Percentiles rank a stretch among this genome's conserved stretches.
Evolutionary conservation across 2,329 filamentous ascomycete species (phyloP).

Genomic region (Cercospora sojina): DNA sequence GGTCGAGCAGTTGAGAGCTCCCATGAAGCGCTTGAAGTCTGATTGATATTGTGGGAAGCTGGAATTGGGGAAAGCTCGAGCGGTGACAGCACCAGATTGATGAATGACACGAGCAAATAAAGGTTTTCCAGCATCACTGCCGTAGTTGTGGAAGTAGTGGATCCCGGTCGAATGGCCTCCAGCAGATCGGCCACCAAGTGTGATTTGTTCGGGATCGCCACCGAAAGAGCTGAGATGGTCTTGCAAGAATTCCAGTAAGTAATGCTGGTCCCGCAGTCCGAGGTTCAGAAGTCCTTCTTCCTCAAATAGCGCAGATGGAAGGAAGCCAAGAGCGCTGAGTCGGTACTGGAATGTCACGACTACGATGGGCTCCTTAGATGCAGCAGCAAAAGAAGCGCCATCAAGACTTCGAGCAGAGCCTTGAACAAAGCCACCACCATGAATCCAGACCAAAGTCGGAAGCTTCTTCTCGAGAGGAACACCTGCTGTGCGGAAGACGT

Average conservation of each 20-base stretch:
- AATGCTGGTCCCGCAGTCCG: slow-evolving; percentile 43
- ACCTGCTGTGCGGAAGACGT: slow-evolving; percentile 50
- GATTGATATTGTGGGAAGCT: slow-evolving; percentile 20
- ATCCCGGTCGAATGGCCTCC: slow-evolving; percentile 67
- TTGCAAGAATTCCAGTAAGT: slow-evolving; percentile 44
- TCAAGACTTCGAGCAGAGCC: slow-evolving; percentile 56
- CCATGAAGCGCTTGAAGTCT: slow-evolving; percentile 20
- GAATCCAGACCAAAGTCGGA: slow-evolving; percentile 59
- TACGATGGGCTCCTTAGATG: slow-evolving; percentile 49
- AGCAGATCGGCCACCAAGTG: slow-evolving; percentile 48
- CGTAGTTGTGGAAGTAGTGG: slow-evolving; percentile 57
- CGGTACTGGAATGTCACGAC: slow-evolving; percentile 61
- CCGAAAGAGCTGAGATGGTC: slow-evolving; percentile 42
- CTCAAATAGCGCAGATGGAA: slow-evolving; percentile 54
- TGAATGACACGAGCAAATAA: slow-evolving; percentile 50
- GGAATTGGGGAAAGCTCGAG: slow-evolving; percentile 41
- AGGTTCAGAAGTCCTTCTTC: slow-evolving; percentile 52
- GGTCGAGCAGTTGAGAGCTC: slow-evolving; percentile 15
- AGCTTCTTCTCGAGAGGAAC: slow-evolving; percentile 43
- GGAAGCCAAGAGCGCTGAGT: slow-evolving; percentile 66
- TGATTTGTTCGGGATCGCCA: slow-evolving; percentile 33
- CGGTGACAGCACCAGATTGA: slow-evolving; percentile 49
- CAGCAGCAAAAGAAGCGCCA: slow-evolving; percentile 61
- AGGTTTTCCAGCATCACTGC: slow-evolving; percentile 27
- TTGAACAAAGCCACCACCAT: slow-evolving; percentile 58